Evolutionary conservation across 805 yeast species (phyloP).

Genomic region (Naumovozyma dairenensis): DNA sequence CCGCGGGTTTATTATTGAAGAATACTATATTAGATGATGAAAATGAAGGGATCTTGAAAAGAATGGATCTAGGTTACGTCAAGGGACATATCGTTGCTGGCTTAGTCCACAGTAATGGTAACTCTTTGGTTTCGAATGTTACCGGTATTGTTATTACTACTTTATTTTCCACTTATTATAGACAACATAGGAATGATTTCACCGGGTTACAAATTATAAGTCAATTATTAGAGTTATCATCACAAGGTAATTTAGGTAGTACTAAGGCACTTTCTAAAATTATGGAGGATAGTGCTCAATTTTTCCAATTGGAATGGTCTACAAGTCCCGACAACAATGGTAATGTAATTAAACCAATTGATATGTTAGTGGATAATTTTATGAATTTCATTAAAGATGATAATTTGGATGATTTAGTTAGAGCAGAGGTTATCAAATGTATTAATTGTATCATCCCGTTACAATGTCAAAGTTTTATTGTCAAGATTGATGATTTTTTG

Average conservation of each 20-base stretch:
- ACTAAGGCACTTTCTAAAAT: constrained; percentile 75
- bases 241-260: constrained; percentile 33
- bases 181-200: constrained; percentile 29
- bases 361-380: constrained; percentile 56
- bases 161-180: constrained; percentile 45
- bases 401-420: constrained; percentile 34
- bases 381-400: constrained; percentile 39
- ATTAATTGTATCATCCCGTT: constrained; percentile 66
- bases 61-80: constrained; percentile 33
- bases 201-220: constrained; percentile 61
- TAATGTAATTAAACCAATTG: constrained; percentile 43
- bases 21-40: constrained; percentile 44
- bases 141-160: constrained; percentile 88
- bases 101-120: constrained; percentile 16
- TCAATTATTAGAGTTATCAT: constrained; percentile 52
- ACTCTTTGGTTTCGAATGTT: constrained; percentile 60
- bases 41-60: constrained; percentile 25
- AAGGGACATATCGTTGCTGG: constrained; percentile 37
- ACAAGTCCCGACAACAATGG: constrained; percentile 33
- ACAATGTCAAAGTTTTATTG: constrained; percentile 54
- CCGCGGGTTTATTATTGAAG: constrained; percentile 81
- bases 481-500: constrained; percentile 58
- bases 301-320: constrained; percentile 54
- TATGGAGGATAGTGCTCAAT: constrained; percentile 74
- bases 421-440: constrained; percentile 58